A percentile compares a stretch with the other conserved stretches of the same genome.
phyloP scores from a whole-genome alignment of 2,329 filamentous ascomycete species.

The Penicillium sp. region DNA sequence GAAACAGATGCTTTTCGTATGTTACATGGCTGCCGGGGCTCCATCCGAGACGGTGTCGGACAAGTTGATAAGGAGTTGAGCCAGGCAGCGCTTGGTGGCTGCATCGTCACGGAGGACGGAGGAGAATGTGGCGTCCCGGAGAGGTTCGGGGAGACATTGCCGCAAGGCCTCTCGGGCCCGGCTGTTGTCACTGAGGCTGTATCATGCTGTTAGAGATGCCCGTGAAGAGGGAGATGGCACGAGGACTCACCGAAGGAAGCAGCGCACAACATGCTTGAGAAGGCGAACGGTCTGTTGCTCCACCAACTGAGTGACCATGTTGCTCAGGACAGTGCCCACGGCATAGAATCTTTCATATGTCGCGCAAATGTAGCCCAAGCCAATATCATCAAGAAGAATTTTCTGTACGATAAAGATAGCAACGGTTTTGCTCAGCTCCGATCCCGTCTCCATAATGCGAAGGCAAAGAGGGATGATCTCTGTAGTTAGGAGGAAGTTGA shows the following conservation, averaged over 20 bases:
- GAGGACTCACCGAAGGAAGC: constrained; percentile 77
- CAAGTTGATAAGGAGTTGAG: constrained; percentile 94
- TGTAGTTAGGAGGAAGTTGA: constrained; percentile 97
- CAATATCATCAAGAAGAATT: constrained; percentile 94
- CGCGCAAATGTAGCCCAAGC: constrained; percentile 95
- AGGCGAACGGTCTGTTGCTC: constrained; percentile 95
- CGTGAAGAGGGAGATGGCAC: neutral
- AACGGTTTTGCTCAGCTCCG: constrained; percentile 96
- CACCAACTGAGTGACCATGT: constrained; percentile 97
- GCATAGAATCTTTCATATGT: constrained; percentile 99
- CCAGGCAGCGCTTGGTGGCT: constrained; percentile 93
- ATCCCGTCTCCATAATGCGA: constrained; percentile 98
- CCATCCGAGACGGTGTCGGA: constrained; percentile 76
- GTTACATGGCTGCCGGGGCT: constrained; percentile 41
- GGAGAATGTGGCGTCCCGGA: constrained; percentile 96
- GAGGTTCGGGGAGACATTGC: constrained; percentile 94
- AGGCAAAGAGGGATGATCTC: constrained; percentile 98
- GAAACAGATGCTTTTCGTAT: constrained; percentile 33
- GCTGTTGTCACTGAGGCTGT: constrained; percentile 89
- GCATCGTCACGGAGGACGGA: constrained; percentile 95
- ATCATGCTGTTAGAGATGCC: constrained; percentile 1
- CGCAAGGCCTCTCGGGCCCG: constrained; percentile 90
- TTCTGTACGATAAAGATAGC: constrained; percentile 99
- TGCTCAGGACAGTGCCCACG: constrained; percentile 93
- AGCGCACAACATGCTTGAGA: constrained; percentile 95